Evolutionary conservation across 2,329 filamentous ascomycete genomes (phyloP).

Genomic region (Coniochaeta hoffmannii): DNA sequence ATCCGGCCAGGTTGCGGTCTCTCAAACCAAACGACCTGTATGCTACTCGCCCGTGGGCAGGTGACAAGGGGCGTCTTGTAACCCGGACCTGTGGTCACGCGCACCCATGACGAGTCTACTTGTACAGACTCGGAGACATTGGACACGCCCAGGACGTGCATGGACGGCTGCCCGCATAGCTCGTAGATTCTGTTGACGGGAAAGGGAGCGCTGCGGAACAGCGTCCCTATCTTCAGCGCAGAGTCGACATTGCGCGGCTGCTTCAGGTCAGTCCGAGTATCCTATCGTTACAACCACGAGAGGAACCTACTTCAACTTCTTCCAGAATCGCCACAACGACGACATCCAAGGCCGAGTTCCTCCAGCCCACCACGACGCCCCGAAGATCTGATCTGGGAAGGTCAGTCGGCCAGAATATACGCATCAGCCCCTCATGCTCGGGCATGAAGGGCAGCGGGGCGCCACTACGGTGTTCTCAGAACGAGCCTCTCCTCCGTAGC

Average conservation of each 20-base stretch:
- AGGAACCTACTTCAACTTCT: constrained; percentile 71
- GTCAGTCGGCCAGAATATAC: constrained; percentile 97
- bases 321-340: constrained; percentile 86
- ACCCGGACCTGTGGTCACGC: constrained; percentile 46
- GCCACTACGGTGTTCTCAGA: constrained; percentile 48
- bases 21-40: constrained; percentile 87
- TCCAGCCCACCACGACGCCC: constrained; percentile 91
- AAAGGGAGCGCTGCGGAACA: constrained; percentile 77
- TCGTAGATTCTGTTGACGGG: constrained; percentile 74
- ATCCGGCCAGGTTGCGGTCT: constrained; percentile 78
- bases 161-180: constrained; percentile 71
- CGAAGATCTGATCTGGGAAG: constrained; percentile 62
- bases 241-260: constrained; percentile 76
- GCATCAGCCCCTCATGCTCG: constrained; percentile 83
- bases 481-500: constrained; percentile 86
- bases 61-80: constrained; percentile 61
- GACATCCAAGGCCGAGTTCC: constrained; percentile 84
- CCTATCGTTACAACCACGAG: background rate
- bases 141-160: constrained; percentile 79
- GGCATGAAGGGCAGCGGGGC: constrained; percentile 45
- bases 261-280: background rate
- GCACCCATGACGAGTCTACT: constrained; percentile 64
- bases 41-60: constrained; percentile 62
- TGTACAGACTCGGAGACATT: constrained; percentile 52
- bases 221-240: constrained; percentile 73